phyloP scores from a whole-genome alignment of 2,329 filamentous ascomycete species.

The Neonectria punicea region DNA sequence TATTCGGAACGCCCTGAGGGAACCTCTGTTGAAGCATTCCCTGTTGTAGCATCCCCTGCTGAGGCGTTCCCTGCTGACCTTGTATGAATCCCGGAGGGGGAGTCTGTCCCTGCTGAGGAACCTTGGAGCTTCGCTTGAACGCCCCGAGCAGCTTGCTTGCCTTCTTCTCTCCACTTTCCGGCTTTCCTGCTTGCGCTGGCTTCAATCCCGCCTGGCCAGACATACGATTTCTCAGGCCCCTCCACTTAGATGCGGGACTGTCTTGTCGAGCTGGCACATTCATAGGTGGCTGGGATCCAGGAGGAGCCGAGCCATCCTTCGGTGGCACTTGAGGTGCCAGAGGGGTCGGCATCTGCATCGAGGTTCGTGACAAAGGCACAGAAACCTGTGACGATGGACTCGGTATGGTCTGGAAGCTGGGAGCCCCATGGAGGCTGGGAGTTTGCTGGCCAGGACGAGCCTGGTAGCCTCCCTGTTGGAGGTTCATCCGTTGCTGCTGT shows the following conservation, averaged over 20 bases:
- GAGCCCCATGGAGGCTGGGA: constrained; percentile 15
- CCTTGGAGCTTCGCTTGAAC: constrained; percentile 47
- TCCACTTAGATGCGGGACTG: constrained; percentile 47
- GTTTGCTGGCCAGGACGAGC: constrained; percentile 29
- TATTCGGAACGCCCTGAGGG: constrained; percentile 18
- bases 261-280: constrained; percentile 30
- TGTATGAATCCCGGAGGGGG: constrained; percentile 9
- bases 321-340: constrained; percentile 24
- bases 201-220: constrained; percentile 44
- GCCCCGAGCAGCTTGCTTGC: constrained; percentile 45
- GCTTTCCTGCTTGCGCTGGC: constrained; percentile 27
- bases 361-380: constrained; percentile 23
- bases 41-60: constrained; percentile 18
- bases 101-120: constrained; percentile 35
- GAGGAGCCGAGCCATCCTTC: constrained; percentile 21
- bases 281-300: constrained; percentile 18
- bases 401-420: constrained; percentile 22
- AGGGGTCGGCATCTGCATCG: constrained; percentile 32
- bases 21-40: constrained; percentile 2
- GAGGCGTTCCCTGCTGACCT: constrained; percentile 11
- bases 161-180: constrained; percentile 37
- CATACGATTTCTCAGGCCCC: constrained; percentile 47
- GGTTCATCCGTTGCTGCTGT: constrained; percentile 18
- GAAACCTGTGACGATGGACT: constrained; percentile 26
- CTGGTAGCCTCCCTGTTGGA: constrained; percentile 25